phyloP scores from a whole-genome alignment of 1,139 yeast species.

The Yamadazyma oceani region DNA sequence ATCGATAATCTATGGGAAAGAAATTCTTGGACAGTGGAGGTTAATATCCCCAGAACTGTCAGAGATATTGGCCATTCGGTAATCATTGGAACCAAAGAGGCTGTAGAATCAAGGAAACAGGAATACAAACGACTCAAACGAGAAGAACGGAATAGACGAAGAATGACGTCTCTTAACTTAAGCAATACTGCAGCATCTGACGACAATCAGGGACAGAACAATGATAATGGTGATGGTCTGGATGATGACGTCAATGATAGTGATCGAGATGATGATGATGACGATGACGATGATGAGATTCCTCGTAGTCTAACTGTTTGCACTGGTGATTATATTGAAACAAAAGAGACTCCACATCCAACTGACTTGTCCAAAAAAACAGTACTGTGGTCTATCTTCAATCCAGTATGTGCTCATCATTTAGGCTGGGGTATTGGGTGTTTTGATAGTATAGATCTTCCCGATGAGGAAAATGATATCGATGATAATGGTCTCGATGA shows the following conservation, averaged over 20 bases:
- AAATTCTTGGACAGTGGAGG: constrained; percentile 88
- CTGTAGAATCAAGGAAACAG: constrained; percentile 16
- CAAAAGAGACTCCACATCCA: constrained; percentile 49
- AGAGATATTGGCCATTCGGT: constrained; percentile 62
- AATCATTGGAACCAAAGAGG: constrained; percentile 37
- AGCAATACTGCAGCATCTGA: background rate
- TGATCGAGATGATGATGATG: constrained; percentile 19
- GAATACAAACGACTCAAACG: constrained; percentile 18
- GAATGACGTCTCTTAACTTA: background rate
- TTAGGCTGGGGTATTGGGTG: constrained; percentile 97
- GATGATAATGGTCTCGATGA: constrained; percentile 33
- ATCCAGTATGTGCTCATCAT: constrained; percentile 91
- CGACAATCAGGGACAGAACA: constrained; percentile 3
- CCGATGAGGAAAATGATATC: constrained; percentile 42
- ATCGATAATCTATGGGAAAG: constrained; percentile 86
- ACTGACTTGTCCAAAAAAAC: constrained; percentile 70
- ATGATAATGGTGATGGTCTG: background rate
- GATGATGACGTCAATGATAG: too few species aligned
- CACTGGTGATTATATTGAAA: constrained; percentile 65
- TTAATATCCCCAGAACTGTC: constrained; percentile 78
- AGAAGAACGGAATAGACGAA: constrained; percentile 11
- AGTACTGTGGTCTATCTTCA: constrained; percentile 75
- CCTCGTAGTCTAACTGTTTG: constrained; percentile 64
- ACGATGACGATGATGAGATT: constrained; percentile 48
- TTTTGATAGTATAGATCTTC: constrained; percentile 59